phyloP scores from a whole-genome alignment of 2,329 filamentous ascomycete species.

The Myriosclerotinia scirpicola region DNA sequence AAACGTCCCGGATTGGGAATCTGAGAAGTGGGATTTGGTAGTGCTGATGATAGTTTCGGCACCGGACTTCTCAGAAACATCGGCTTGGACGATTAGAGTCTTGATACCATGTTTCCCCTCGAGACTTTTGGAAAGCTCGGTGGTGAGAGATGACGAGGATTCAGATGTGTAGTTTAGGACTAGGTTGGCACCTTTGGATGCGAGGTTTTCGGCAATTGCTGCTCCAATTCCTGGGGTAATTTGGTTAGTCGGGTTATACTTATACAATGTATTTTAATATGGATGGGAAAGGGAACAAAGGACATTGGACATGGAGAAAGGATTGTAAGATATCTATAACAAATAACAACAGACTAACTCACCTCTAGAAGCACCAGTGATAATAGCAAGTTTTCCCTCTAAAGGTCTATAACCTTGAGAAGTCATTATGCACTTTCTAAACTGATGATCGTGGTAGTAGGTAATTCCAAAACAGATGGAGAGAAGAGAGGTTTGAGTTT shows the following conservation, averaged over 20 bases:
- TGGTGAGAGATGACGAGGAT: conserved; percentile 53
- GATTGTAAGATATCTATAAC: neutral
- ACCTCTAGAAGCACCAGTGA: conserved; percentile 81
- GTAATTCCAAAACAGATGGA: too few relatives aligned
- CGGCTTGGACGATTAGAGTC: conserved; percentile 66
- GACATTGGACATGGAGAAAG: neutral
- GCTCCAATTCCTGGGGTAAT: conserved; percentile 65
- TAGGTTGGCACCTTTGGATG: conserved; percentile 62
- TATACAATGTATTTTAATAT: neutral
- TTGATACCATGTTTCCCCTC: conserved; percentile 56
- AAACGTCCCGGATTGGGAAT: conserved; percentile 50
- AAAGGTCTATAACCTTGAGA: conserved; percentile 42
- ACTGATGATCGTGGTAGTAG: conserved; percentile 3
- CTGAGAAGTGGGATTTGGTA: conserved; percentile 58
- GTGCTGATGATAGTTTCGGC: conserved; percentile 59
- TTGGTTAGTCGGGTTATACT: conserved; percentile 12
- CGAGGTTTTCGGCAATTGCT: conserved; percentile 65
- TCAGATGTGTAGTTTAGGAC: conserved; percentile 67
- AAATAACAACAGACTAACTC: conserved; percentile 29
- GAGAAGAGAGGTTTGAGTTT: neutral
- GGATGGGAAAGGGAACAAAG: neutral
- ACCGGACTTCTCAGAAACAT: conserved; percentile 63
- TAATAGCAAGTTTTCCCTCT: conserved; percentile 75
- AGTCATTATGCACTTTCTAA: conserved; percentile 23
- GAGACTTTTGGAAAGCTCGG: conserved; percentile 57